phyloP scores from a whole-genome alignment of 805 yeast genomes.

The Nakazawaea wickerhamii region DNA sequence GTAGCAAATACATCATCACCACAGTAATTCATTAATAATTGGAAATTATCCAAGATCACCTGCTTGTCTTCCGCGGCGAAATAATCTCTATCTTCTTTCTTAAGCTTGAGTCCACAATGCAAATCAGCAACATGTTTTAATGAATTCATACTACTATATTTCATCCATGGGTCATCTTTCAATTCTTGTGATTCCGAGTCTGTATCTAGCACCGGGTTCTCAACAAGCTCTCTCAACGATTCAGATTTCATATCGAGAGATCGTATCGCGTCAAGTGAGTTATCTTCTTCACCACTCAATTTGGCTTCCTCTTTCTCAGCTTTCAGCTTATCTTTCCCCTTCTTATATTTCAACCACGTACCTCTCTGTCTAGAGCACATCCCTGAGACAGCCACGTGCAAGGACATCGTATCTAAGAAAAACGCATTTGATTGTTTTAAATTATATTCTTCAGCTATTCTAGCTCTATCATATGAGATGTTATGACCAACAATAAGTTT shows the following conservation, averaged over 20 bases:
- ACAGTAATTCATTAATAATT: constrained; percentile 69
- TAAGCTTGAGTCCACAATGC: constrained; percentile 64
- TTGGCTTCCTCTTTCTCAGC: constrained; percentile 18
- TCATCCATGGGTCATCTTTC: constrained; percentile 83
- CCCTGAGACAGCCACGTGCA: constrained; percentile 87
- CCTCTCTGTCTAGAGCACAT: constrained; percentile 90
- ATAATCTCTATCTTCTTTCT: constrained; percentile 61
- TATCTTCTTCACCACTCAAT: constrained; percentile 16
- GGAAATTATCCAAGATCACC: constrained; percentile 52
- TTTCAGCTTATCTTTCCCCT: constrained; percentile 23
- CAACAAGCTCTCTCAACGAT: constrained; percentile 23
- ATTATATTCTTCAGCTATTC: constrained; percentile 78
- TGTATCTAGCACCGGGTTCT: constrained; percentile 25
- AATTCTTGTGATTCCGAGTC: constrained; percentile 27
- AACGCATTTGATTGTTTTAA: constrained; percentile 64
- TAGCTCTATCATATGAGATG: constrained; percentile 84
- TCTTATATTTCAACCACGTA: constrained; percentile 59
- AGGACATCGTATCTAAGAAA: constrained; percentile 85
- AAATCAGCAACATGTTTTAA: constrained; percentile 72
- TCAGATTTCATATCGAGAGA: constrained; percentile 17
- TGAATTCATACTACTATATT: constrained; percentile 70
- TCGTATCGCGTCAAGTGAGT: constrained; percentile 17
- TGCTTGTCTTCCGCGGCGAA: constrained; percentile 53
- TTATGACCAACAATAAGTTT: constrained; percentile 84
- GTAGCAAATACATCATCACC: constrained; percentile 81